Evolutionary conservation across 768 basidiomycete genomes (phyloP).

Genomic region (Mycena leptocephala): DNA sequence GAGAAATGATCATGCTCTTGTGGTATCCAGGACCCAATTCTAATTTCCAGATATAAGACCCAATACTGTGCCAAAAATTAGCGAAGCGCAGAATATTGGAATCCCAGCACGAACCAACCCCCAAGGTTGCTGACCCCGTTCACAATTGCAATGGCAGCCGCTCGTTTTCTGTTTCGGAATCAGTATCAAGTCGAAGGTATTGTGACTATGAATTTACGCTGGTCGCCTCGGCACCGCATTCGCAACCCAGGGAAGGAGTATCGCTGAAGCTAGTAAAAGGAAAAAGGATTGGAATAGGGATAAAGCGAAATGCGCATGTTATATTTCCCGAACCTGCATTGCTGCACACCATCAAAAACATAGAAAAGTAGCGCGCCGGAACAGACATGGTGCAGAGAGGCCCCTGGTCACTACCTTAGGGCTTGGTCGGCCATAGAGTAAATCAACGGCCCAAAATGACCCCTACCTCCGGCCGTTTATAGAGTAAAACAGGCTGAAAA

Average conservation of each 20-base stretch:
- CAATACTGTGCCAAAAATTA: conserved; percentile 56
- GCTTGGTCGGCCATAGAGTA: too few species aligned
- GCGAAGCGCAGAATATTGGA: neutral
- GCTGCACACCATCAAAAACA: conserved; percentile 77
- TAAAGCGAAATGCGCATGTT: neutral
- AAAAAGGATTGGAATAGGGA: neutral
- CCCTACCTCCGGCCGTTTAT: too few species aligned
- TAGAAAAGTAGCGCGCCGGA: conserved; percentile 69
- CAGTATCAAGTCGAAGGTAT: neutral
- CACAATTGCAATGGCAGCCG: conserved; percentile 74
- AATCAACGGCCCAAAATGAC: too few species aligned
- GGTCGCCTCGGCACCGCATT: conserved; percentile 74
- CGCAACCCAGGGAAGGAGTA: conserved; percentile 74
- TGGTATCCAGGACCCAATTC: conserved; percentile 75
- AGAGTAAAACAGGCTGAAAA: too few species aligned
- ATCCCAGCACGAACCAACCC: conserved; percentile 63
- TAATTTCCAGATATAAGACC: conserved; percentile 73
- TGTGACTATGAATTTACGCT: conserved; percentile 51
- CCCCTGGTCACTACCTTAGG: too few species aligned
- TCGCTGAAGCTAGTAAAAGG: conserved; percentile 51
- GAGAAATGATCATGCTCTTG: conserved; percentile 69
- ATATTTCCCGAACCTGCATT: conserved; percentile 52
- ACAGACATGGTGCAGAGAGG: conserved; percentile 68
- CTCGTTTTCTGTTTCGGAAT: conserved; percentile 54
- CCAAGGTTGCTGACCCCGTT: conserved; percentile 72